Evolutionary conservation across 2,329 filamentous ascomycete species (phyloP), one percentile per base, ranked within the genome.

Genomic region (Alternaria burnsii): DNA sequence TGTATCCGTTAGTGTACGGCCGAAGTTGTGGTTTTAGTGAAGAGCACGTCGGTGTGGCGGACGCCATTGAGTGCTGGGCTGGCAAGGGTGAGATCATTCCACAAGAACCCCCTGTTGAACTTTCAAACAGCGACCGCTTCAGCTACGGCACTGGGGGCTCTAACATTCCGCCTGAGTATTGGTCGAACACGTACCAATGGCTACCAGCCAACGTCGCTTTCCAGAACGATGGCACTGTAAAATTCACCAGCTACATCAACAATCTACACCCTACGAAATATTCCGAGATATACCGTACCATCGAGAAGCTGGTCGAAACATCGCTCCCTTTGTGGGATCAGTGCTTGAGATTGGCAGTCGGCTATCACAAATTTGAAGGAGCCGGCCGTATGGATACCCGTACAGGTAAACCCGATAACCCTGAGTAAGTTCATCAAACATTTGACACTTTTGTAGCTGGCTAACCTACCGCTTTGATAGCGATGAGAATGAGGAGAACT

Each of bases 1-100:
- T 91, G 7, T 91, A 83, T 64, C 87, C 88, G 0, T 73, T 91
- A 0, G 71, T 86, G 1, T 88, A 86, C 65, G 86, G 85, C 0
- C 74, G 75, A 14, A 82, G 81, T 2, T 78, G 79, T 3, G 78
- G 81, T 4, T 65, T 87, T 22, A 30, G 55, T 34, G 67, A 76
- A 5, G 71, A 68, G 4, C 63, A 58, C 2, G 72, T 79, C 3
- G 60, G 70, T 0, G 61, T 81, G 5, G 47, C 66, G 1, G 70
- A 77, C 30, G 77, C 74, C 22, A 62, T 73, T 5, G 22, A 48
- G 3, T 53, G 70, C 5, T 76, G 69, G 59, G 69, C 65, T 11
- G 78, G 76, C 8, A 71, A 66, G 28, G 79, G 79, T 5, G 64
- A 71, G 1, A 20, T 76, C 58, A 58, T 58, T n/a, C 40, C 47